These are phyloP conservation scores for Auriscalpium vulgare DNA, from an alignment of 768 basidiomycete species.

Conservation along the genomic window DNA sequence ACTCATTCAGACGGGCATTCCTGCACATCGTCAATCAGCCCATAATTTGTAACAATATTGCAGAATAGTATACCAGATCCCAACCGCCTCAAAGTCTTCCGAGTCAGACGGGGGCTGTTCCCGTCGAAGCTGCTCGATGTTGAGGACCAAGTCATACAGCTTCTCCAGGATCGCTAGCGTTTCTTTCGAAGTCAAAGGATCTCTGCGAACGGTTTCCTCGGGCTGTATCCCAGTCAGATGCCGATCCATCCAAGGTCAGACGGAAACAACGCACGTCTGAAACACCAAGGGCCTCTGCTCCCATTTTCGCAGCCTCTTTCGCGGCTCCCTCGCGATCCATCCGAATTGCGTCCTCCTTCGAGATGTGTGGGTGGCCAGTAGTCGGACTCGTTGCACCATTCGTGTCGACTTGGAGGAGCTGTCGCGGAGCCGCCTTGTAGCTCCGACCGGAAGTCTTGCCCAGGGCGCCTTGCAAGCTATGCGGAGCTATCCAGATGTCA, in stretches of 20 bases:
- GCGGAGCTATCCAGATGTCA: constrained; percentile 38
- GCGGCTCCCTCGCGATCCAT: constrained; percentile 48
- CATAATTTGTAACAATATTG: too few species aligned
- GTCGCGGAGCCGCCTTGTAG: constrained; percentile 93
- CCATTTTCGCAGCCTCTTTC: constrained; percentile 67
- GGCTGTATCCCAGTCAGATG: constrained; percentile 29
- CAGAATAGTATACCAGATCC: constrained; percentile 25
- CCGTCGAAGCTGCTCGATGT: constrained; percentile 78
- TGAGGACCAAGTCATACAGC: constrained; percentile 77
- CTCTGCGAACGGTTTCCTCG: constrained; percentile 53
- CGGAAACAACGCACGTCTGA: constrained; percentile 35
- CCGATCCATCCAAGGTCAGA: not conserved
- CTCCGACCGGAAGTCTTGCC: constrained; percentile 92
- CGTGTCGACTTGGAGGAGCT: constrained; percentile 83
- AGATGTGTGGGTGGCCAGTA: constrained; percentile 41
- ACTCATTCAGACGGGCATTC: constrained; percentile 46
- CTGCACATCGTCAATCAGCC: constrained; percentile 24
- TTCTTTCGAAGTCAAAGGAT: constrained; percentile 75
- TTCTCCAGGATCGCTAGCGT: constrained; percentile 73
- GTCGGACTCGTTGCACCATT: constrained; percentile 33
- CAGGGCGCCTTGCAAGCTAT: constrained; percentile 85
- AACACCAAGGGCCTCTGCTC: constrained; percentile 58
- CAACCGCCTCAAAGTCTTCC: constrained; percentile 34
- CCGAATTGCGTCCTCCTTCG: constrained; percentile 42
- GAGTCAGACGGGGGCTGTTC: constrained; percentile 67